Conservation (phyloP, 164 flowering plant species). For the Hamamelis virginiana region DNA sequence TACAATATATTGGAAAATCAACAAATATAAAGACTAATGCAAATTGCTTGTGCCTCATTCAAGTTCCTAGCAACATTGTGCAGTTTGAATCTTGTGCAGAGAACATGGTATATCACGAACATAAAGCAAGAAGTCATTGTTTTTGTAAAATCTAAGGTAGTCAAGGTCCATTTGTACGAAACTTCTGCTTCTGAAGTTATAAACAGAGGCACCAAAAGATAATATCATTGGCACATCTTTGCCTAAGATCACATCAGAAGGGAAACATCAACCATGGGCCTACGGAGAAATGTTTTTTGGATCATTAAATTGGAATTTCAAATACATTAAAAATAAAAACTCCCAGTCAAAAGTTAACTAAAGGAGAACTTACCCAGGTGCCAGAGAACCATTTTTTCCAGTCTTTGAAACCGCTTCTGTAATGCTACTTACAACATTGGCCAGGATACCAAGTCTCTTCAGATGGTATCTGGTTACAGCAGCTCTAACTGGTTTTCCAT, state of each 20-base stretch:
- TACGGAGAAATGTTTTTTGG: not conserved
- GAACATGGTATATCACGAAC: no score
- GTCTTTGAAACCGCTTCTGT: conserved; percentile 32
- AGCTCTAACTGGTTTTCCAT: conserved; percentile 78
- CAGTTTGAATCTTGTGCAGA: no score
- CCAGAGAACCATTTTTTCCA: conserved; percentile 42
- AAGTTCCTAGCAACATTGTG: no score
- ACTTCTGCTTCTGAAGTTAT: not conserved
- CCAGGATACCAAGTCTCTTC: conserved; percentile 73
- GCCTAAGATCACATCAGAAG: not conserved
- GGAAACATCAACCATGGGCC: not conserved
- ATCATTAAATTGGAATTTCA: not conserved
- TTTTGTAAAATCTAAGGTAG: not conserved
- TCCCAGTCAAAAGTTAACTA: not conserved
- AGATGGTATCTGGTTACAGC: conserved; percentile 85
- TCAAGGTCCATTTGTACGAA: not conserved
- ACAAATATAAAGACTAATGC: no score
- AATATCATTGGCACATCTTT: not conserved
- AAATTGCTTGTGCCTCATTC: no score
- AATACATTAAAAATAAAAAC: not conserved
- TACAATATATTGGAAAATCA: no score
- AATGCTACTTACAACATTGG: conserved; percentile 50
- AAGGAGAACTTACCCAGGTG: conserved; percentile 44
- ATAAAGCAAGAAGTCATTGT: not conserved
- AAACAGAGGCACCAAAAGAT: not conserved